Evolutionary conservation across 2,329 filamentous ascomycete species (phyloP), one percentile per base, ranked within the genome.

Genomic region (Botryotinia convoluta): DNA sequence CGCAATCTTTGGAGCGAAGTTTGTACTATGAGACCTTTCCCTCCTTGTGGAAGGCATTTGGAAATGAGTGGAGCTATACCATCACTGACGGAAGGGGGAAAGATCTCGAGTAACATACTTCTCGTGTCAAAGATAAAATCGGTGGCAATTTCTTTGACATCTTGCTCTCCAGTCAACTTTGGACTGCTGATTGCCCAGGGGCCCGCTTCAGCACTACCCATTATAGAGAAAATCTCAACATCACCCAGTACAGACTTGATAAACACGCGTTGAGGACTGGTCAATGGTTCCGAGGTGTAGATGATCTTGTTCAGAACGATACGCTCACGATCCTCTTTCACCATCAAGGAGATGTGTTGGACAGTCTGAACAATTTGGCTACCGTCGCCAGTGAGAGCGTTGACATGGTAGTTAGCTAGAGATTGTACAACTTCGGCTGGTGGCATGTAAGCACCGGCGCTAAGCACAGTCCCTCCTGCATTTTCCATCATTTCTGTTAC

Each of bases 151-250:
- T n/a, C 63, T 35, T 29, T 35, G 14, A 37, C 9, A 6, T 10
- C 26, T 48, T 51, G 42, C 35, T 67, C 63, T 4, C 44, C 63
- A 26, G 42, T 67, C 22, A 67, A 14, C 29, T 67, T 44, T 32
- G 63, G 63, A 51, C 44, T 67, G 63, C 63, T 67, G 29, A 67
- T 51, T 67, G 63, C 42, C 63, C 63, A 67, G 20, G 63, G 63
- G 3, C 63, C 63, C 5, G 63, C 63, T 44, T 67, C 63, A 48
- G 42, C 42, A 67, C 63, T 67, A 14, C 42, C 63, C 63, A 67
- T 67, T 2, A 67, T 37, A 6, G 63, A 67, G 16, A 48, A 67
- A 48, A 67, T 67, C 20, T 35, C 35, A 8, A 67, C 44, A 67
- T 67, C 44, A 16, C 42, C 42, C 35, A 67, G n/a, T 14, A 67